Conservation (phyloP, 176 grass and related monocot species). For the Stipa capillata region DNA sequence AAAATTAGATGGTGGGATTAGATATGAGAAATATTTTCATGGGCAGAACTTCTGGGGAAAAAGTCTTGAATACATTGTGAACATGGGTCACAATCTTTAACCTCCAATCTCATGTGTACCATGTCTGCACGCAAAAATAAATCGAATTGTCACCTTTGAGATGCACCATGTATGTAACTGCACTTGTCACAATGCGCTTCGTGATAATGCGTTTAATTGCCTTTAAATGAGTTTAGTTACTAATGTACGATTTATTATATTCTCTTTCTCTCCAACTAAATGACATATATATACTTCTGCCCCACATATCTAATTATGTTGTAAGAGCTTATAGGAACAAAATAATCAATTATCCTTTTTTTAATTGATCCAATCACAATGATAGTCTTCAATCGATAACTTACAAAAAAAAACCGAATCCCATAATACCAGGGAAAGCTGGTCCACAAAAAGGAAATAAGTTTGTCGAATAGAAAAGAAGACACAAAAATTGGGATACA, state of each 20-base stretch:
- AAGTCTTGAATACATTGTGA: no score
- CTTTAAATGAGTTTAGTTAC: neutral
- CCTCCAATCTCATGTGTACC: no score
- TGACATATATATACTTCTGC: neutral
- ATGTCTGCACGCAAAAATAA: neutral
- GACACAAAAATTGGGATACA: neutral
- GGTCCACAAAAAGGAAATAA: neutral
- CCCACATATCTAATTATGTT: neutral
- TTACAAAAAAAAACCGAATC: neutral
- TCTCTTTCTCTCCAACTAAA: neutral
- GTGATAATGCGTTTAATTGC: no score
- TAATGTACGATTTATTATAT: neutral
- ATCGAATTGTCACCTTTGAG: neutral
- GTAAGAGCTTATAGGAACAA: neutral
- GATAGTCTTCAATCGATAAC: neutral
- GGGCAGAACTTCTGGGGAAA: neutral
- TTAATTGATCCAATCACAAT: neutral
- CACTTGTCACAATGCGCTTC: neutral
- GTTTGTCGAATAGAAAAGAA: neutral
- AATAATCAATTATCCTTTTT: neutral
- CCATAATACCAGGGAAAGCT: neutral
- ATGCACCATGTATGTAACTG: neutral
- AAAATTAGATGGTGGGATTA: neutral
- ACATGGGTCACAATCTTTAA: neutral
- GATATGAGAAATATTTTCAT: neutral